These are phyloP conservation scores for Fusarium sp. DNA, from an alignment of 2,329 filamentous ascomycete genomes.

Conservation along the genomic window DNA sequence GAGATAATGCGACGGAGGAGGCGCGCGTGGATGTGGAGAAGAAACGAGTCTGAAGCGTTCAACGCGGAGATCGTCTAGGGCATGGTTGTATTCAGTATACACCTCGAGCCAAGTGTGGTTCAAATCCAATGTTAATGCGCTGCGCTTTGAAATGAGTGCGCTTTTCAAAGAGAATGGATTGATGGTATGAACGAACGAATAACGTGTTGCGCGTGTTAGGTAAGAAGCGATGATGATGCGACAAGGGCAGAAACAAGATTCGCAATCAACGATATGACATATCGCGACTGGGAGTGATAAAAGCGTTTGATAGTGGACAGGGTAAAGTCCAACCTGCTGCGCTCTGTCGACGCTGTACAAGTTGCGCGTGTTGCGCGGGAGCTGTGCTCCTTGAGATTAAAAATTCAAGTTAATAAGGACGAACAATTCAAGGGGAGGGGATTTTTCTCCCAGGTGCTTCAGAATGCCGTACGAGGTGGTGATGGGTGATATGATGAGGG, in stretches of 20 bases:
- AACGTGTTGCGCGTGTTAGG: not conserved
- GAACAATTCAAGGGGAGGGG: not conserved
- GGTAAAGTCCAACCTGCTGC: constrained; percentile 9
- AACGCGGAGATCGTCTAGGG: constrained; percentile 30
- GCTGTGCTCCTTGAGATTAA: constrained; percentile 3
- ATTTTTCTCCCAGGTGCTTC: not conserved
- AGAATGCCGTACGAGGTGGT: constrained; percentile 8
- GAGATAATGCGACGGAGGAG: constrained; percentile 39
- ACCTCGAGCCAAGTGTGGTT: constrained; percentile 24
- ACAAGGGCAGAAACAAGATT: not conserved
- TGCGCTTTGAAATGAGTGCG: constrained; percentile 9
- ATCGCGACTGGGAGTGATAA: constrained; percentile 5
- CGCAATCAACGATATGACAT: constrained; percentile 5
- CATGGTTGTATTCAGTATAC: constrained; percentile 19
- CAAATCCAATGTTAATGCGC: constrained; percentile 24
- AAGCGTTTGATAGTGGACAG: not conserved
- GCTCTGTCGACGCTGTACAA: constrained; percentile 13
- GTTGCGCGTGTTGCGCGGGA: constrained; percentile 15
- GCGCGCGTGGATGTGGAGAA: constrained; percentile 40
- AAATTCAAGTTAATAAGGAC: not conserved
- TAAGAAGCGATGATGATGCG: not conserved
- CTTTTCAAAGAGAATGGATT: constrained; percentile 7
- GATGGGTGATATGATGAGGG: constrained; percentile 1
- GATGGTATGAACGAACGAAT: not conserved
- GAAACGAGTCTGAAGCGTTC: constrained; percentile 34